These are phyloP conservation scores for Scheffersomyces ergatensis DNA, from an alignment of 805 yeast genomes.

Conservation along the genomic window DNA sequence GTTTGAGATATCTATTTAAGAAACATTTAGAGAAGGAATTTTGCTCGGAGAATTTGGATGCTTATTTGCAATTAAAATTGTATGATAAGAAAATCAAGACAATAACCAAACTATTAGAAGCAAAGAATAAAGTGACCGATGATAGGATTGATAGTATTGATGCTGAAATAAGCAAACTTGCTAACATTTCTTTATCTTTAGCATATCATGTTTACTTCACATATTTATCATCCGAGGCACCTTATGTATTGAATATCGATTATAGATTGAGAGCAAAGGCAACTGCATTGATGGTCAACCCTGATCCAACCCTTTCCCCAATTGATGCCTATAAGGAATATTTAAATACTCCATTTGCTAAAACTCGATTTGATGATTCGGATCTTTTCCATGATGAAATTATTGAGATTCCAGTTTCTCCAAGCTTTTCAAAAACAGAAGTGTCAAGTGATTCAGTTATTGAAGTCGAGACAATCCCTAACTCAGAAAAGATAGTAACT, in stretches of 20 bases:
- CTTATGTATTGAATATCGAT: conserved; percentile 69
- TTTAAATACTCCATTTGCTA: conserved; percentile 9
- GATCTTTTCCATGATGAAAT: not conserved
- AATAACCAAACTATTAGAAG: conserved; percentile 39
- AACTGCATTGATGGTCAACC: conserved; percentile 17
- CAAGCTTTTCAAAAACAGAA: no score
- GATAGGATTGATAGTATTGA: conserved; percentile 26
- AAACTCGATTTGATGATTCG: not conserved
- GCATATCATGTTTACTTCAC: conserved; percentile 66
- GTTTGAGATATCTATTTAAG: conserved; percentile 64
- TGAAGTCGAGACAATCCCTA: not conserved
- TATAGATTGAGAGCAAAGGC: conserved; percentile 47
- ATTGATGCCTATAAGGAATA: conserved; percentile 1
- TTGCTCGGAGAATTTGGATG: conserved; percentile 77
- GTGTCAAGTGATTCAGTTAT: no score
- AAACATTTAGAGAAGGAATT: conserved; percentile 60
- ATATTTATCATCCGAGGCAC: conserved; percentile 63
- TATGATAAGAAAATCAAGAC: conserved; percentile 46
- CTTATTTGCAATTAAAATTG: conserved; percentile 56
- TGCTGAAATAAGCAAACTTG: no score
- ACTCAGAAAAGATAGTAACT: not conserved
- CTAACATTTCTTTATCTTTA: conserved; percentile 34
- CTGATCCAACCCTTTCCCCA: conserved; percentile 3
- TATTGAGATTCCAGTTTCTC: no score
- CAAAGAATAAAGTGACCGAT: conserved; percentile 22